phyloP scores from a whole-genome alignment of 2,329 filamentous ascomycete genomes.

The Pseudogymnoascus sp. region DNA sequence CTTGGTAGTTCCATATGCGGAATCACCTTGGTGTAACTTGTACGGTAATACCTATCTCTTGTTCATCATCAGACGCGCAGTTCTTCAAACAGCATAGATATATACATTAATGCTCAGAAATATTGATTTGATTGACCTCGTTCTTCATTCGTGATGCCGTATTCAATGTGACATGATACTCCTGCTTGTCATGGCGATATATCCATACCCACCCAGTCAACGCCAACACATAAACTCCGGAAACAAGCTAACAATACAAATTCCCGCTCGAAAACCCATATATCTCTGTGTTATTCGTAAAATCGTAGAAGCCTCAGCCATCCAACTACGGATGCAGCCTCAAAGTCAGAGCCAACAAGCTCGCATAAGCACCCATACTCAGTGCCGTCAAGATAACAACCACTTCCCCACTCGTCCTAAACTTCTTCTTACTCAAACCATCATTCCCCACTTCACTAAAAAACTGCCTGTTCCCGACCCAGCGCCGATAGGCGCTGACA shows the following conservation, averaged over 20 bases:
- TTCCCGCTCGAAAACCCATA: neutral
- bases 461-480: constrained; percentile 90
- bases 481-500: constrained; percentile 75
- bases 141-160: neutral
- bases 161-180: neutral
- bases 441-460: constrained; percentile 48
- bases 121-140: neutral
- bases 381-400: constrained; percentile 49
- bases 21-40: neutral
- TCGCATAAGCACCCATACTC: constrained; percentile 49
- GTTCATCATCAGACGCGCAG: neutral
- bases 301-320: neutral
- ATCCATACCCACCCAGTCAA: neutral
- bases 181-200: neutral
- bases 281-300: neutral
- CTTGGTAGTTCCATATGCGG: neutral
- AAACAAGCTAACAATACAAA: neutral
- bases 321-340: constrained; percentile 14
- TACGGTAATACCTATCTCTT: neutral
- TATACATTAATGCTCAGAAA: neutral
- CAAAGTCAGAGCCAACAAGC: constrained; percentile 48
- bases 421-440: constrained; percentile 42
- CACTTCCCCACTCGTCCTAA: constrained; percentile 56
- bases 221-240: neutral
- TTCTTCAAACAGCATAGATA: neutral